These are phyloP conservation scores for Trichophyton benhamiae DNA, from an alignment of 2,329 filamentous ascomycete genomes.

Conservation along the genomic window DNA sequence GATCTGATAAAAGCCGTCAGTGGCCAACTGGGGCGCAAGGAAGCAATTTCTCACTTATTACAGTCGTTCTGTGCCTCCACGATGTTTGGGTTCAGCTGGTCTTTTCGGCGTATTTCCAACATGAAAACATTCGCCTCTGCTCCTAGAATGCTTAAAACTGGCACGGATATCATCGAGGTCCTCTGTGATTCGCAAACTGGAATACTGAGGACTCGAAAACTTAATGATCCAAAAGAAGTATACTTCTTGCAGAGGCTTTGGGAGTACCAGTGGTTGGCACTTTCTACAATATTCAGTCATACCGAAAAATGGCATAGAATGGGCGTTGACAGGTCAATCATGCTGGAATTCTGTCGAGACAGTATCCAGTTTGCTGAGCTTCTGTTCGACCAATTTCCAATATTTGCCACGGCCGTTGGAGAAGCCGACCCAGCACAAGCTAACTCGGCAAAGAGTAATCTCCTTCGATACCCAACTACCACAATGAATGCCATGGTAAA, in stretches of 20 bases:
- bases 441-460: slow-evolving; percentile 36
- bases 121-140: slow-evolving; percentile 49
- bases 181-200: slow-evolving; percentile 53
- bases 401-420: slow-evolving; percentile 61
- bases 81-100: slow-evolving; percentile 44
- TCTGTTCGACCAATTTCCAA: slow-evolving; percentile 70
- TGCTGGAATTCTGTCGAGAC: slow-evolving; percentile 89
- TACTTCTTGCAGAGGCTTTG: slow-evolving; percentile 64
- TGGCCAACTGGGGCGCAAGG: slow-evolving; percentile 49
- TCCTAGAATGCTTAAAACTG: slow-evolving; percentile 48
- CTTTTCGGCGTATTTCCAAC: slow-evolving; percentile 43
- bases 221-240: slow-evolving; percentile 48
- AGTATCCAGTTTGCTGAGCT: slow-evolving; percentile 87
- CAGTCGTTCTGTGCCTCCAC: slow-evolving; percentile 44
- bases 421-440: slow-evolving; percentile 31
- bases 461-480: slow-evolving; percentile 52
- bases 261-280: slow-evolving; percentile 68
- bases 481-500: slow-evolving; percentile 61
- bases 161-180: slow-evolving; percentile 49
- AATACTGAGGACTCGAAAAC: slow-evolving; percentile 45
- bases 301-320: slow-evolving; percentile 71
- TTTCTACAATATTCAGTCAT: slow-evolving; percentile 68
- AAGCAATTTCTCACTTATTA: slow-evolving; percentile 51
- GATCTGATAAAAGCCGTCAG: slow-evolving; percentile 76
- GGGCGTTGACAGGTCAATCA: slow-evolving; percentile 56